These are phyloP conservation scores for Phytophthora lateralis DNA, from an alignment of 352 stramenopile genomes.

Conservation along the genomic window DNA sequence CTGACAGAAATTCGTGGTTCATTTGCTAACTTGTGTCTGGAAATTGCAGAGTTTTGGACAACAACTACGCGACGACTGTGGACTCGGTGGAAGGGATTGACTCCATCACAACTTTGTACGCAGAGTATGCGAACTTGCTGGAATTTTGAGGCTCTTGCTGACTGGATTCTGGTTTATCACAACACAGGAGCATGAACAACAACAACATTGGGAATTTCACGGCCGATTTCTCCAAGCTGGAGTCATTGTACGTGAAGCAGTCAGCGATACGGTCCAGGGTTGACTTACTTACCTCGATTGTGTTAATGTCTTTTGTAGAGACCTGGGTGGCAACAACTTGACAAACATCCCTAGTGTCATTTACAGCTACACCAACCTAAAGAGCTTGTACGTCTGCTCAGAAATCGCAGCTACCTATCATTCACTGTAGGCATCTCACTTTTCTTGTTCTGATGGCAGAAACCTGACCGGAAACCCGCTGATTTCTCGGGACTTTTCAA, in stretches of 20 bases:
- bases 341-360: conserved; percentile 50
- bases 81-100: conserved; percentile 18
- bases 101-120: conserved; percentile 31
- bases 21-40: neutral
- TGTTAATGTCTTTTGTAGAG: conserved; percentile 14
- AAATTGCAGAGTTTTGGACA: conserved; percentile 30
- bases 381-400: conserved; percentile 39
- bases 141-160: neutral
- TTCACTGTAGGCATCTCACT: neutral
- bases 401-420: neutral
- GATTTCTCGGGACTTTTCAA: conserved; percentile 37
- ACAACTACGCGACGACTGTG: conserved; percentile 36
- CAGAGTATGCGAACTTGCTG: neutral
- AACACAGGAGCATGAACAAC: conserved; percentile 48
- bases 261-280: too few species aligned
- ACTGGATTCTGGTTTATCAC: neutral
- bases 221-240: conserved; percentile 51
- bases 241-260: conserved; percentile 12
- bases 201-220: conserved; percentile 63
- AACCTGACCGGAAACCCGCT: conserved; percentile 48
- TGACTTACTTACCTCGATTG: neutral
- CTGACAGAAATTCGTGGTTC: neutral
- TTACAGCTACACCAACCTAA: conserved; percentile 52
- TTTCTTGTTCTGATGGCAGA: conserved; percentile 4
- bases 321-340: conserved; percentile 59